Percentiles rank a stretch among this genome's conserved stretches.
phyloP scores from a whole-genome alignment of 257 asterid genomes.

The Paulownia fortunei region DNA sequence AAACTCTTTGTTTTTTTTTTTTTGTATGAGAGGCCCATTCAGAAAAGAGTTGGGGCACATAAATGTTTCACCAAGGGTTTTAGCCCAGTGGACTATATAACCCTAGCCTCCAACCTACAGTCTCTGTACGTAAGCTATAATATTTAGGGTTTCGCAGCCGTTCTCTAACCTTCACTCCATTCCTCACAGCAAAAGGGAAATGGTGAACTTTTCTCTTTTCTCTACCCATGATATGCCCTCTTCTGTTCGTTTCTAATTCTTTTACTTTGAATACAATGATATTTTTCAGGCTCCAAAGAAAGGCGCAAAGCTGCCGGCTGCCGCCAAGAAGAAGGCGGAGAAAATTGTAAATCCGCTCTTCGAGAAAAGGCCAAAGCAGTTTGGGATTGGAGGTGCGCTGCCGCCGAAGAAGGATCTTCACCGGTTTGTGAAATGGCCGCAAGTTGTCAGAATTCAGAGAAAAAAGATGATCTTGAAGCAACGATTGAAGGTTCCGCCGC shows the following conservation, averaged over 20 bases:
- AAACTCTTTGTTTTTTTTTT: background rate
- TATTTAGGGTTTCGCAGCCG: constrained; percentile 36
- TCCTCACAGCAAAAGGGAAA: constrained; percentile 27
- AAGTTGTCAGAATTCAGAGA: constrained; percentile 64
- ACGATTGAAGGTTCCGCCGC: constrained; percentile 57
- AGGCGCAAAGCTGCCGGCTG: constrained; percentile 51
- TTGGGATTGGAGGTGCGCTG: constrained; percentile 61
- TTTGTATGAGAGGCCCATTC: background rate
- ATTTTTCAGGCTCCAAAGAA: constrained; percentile 60
- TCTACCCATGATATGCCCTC: background rate
- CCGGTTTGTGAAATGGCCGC: constrained; percentile 64
- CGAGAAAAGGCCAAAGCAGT: constrained; percentile 64
- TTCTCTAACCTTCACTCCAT: background rate
- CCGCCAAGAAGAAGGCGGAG: constrained; percentile 52
- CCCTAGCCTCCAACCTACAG: constrained; percentile 10
- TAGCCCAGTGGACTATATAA: constrained; percentile 16
- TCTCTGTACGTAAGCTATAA: background rate
- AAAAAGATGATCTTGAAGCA: constrained; percentile 56
- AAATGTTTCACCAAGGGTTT: background rate
- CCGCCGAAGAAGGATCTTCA: constrained; percentile 69
- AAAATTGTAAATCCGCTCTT: constrained; percentile 54
- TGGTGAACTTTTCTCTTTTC: constrained; percentile 22
- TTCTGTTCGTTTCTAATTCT: background rate
- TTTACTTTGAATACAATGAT: background rate
- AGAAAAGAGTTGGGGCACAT: background rate